phyloP scores from a whole-genome alignment of 805 yeast genomes.

The Candida ipomoeae region DNA sequence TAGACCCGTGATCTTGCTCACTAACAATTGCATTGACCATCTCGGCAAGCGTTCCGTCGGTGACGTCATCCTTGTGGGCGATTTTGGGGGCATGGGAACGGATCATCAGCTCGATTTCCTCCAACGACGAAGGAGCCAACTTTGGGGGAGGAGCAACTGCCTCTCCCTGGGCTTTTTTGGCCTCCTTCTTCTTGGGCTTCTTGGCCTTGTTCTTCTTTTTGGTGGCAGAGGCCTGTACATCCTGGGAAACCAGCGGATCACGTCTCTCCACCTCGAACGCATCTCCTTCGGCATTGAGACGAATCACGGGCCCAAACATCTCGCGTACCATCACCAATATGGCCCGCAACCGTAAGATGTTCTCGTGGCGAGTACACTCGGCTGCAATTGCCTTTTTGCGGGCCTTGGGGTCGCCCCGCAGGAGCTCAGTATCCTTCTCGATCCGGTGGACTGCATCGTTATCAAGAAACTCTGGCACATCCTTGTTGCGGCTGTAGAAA shows the following conservation, averaged over 20 bases:
- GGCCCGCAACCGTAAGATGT: conserved; percentile 25
- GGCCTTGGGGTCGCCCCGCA: conserved; percentile 1
- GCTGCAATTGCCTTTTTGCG: conserved; percentile 8
- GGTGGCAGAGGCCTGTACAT: neutral
- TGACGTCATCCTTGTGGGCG: conserved; percentile 4
- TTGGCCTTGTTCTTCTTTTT: neutral
- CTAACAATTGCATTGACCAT: conserved; percentile 17
- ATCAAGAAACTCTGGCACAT: conserved; percentile 21
- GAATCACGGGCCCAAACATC: conserved; percentile 15
- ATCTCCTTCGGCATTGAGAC: conserved; percentile 5
- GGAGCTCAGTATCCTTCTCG: conserved; percentile 13
- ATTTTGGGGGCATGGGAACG: conserved; percentile 28
- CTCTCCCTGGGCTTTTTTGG: neutral
- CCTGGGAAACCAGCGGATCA: conserved; percentile 11
- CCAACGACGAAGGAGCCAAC: conserved; percentile 25
- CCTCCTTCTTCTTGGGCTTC: conserved; percentile 5
- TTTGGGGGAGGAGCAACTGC: neutral
- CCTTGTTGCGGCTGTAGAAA: conserved; percentile 10
- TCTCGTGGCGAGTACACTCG: conserved; percentile 22
- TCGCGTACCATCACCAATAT: conserved; percentile 22
- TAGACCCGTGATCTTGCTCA: conserved; percentile 4
- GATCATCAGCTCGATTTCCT: conserved; percentile 36
- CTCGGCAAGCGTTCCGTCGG: conserved; percentile 11
- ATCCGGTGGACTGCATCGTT: conserved; percentile 17
- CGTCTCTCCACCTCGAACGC: conserved; percentile 8